phyloP scores from a whole-genome alignment of 352 stramenopile genomes.

The Pythium monospermum region DNA sequence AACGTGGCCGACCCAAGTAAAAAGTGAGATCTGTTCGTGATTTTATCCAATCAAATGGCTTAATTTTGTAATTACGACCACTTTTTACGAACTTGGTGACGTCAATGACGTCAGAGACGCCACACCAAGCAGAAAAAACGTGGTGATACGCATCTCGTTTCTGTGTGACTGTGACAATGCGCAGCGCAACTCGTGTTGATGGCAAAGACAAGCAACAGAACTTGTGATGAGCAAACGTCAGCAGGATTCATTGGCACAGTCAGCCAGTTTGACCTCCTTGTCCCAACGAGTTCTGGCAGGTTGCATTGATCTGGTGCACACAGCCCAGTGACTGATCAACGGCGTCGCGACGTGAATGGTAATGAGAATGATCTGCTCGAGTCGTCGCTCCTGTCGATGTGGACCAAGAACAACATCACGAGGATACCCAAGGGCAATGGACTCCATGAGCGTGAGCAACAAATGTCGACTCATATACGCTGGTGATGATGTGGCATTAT shows the following conservation, averaged over 20 bases:
- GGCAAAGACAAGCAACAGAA: constrained; percentile 17
- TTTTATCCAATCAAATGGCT: constrained; percentile 15
- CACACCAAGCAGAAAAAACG: constrained; percentile 22
- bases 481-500: too few relatives aligned
- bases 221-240: constrained; percentile 8
- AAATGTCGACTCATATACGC: too few relatives aligned
- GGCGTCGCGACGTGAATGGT: too few relatives aligned
- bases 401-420: too few relatives aligned
- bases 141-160: constrained; percentile 14
- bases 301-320: too few relatives aligned
- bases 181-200: constrained; percentile 3
- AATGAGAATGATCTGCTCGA: too few relatives aligned
- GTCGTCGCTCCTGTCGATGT: too few relatives aligned
- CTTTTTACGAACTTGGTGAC: not conserved
- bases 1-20: constrained; percentile 12
- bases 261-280: constrained; percentile 2
- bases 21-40: constrained; percentile 12
- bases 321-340: too few relatives aligned
- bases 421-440: too few relatives aligned
- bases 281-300: too few relatives aligned
- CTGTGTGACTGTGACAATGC: constrained; percentile 14
- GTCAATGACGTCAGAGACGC: constrained; percentile 22
- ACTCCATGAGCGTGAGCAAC: too few relatives aligned
- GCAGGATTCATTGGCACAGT: not conserved
- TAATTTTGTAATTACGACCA: constrained; percentile 16